Evolutionary conservation across 2,329 filamentous ascomycete species (phyloP), one percentile per base, ranked within the genome.

Genomic region (Gremmenia infestans): DNA sequence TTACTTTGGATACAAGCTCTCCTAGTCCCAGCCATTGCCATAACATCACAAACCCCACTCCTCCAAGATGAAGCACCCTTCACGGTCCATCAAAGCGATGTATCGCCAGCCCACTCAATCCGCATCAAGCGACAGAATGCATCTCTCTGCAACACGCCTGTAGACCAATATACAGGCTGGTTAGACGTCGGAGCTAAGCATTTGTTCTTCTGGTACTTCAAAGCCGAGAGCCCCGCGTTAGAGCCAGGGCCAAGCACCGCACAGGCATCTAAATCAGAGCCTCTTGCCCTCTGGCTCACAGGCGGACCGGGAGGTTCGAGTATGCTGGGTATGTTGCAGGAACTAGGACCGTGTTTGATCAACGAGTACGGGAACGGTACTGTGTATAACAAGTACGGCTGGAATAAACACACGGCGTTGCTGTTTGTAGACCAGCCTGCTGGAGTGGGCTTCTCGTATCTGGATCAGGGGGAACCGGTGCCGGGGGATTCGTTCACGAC

Each of bases 401-500:
- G 83, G 83, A 83, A 87, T 64, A 76, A 75, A 47, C 74, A 74
- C 50, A 78, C 78, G 25, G 81, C 82, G 56, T 71, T 82, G 66
- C 63, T 76, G 17, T 76, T 72, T 56, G 65, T 76, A n/a, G 77
- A 80, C 59, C 76, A 90, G 78, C 85, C 84, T 14, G 83, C 83
- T 56, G 83, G 88, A 66, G 81, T 88, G 50, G 81, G 82, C n/a
- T 83, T 86, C 61, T 87, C 83, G 1, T 83, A 81, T 57, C 37
- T 72, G 1, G 71, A 74, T 50, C 64, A 72, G 51, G 71, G 67
- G 19, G 56, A 65, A 52, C 53, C 61, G 1, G 17, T 72, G 1
- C 71, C 74, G 2, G 63, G 59, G 2, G 70, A 69, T 5, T 78
- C 77, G 12, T 71, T 73, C 36, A 71, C 73, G 1, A 74, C 73